Evolutionary conservation across 306 rosid genomes (phyloP).

Genomic region (Cucurbita ficifolia): DNA sequence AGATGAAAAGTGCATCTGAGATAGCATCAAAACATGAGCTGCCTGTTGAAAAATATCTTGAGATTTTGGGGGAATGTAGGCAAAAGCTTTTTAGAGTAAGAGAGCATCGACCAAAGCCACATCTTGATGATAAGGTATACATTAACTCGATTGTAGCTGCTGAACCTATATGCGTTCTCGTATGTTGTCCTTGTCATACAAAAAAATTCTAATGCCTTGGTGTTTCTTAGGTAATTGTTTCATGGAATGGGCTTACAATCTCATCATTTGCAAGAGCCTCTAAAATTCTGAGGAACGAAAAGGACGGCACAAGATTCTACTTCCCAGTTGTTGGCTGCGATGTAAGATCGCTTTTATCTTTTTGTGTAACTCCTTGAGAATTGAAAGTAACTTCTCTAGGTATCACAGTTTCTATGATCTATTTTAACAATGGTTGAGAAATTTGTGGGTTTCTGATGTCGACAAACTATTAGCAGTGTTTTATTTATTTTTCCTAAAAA

Average conservation of each 20-base stretch:
- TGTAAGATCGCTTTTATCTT: constrained; percentile 34
- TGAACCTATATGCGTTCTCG: neutral
- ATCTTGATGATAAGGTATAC: constrained; percentile 79
- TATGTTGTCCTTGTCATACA: neutral
- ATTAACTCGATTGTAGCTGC: neutral
- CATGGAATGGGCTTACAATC: constrained; percentile 88
- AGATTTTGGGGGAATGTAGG: constrained; percentile 62
- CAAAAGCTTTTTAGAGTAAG: constrained; percentile 59
- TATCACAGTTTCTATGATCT: neutral
- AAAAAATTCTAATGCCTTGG: constrained; percentile 3
- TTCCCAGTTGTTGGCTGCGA: constrained; percentile 68
- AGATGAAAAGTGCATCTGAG: constrained; percentile 46
- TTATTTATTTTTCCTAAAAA: neutral
- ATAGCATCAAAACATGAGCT: constrained; percentile 50
- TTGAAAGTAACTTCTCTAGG: neutral
- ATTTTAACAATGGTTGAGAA: neutral
- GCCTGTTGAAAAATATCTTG: constrained; percentile 50
- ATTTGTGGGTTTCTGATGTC: neutral
- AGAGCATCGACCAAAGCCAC: constrained; percentile 65
- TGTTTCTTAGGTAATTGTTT: constrained; percentile 65
- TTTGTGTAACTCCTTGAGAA: neutral
- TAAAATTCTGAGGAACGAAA: constrained; percentile 53
- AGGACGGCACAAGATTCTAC: constrained; percentile 41
- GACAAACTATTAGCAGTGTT: neutral
- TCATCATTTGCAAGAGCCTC: constrained; percentile 95